Evolutionary conservation across 139 green algal species (phyloP).

Genomic region (Asterochloris erici): DNA sequence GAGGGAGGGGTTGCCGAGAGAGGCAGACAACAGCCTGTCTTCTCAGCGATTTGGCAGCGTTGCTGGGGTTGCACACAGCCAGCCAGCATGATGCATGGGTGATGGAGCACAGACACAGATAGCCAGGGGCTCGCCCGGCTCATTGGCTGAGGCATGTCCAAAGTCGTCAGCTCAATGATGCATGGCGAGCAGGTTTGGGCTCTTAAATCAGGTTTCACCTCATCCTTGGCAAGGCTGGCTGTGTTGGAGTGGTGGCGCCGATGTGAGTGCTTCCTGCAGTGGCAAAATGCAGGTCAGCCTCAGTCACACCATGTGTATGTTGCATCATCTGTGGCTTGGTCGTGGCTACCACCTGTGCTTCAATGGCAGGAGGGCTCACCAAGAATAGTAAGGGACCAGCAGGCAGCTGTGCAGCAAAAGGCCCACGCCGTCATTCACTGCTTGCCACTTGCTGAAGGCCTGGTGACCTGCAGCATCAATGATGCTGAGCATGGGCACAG

Average conservation of each 20-base stretch:
- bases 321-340: background rate
- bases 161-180: too few relatives aligned
- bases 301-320: background rate
- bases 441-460: conserved; percentile 26
- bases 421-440: conserved; percentile 77
- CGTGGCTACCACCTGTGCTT: background rate
- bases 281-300: background rate
- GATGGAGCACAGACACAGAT: too few relatives aligned
- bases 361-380: conserved; percentile 30
- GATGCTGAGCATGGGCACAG: too few relatives aligned
- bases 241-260: conserved; percentile 88
- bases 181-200: too few relatives aligned
- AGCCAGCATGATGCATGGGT: too few relatives aligned
- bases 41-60: too few relatives aligned
- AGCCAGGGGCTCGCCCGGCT: too few relatives aligned
- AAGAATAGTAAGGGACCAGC: conserved; percentile 86
- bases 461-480: conserved; percentile 38
- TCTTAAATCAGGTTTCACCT: conserved; percentile 57
- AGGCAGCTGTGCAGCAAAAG: conserved; percentile 75
- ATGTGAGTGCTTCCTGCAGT: conserved; percentile 87
- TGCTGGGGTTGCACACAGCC: too few relatives aligned
- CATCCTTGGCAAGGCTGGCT: conserved; percentile 66
- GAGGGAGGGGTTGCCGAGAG: too few relatives aligned
- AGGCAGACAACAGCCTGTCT: too few relatives aligned
- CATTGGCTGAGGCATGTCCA: too few relatives aligned